Conservation (phyloP, 2,329 filamentous ascomycete genomes). For the Ophiostoma perfectum region DNA sequence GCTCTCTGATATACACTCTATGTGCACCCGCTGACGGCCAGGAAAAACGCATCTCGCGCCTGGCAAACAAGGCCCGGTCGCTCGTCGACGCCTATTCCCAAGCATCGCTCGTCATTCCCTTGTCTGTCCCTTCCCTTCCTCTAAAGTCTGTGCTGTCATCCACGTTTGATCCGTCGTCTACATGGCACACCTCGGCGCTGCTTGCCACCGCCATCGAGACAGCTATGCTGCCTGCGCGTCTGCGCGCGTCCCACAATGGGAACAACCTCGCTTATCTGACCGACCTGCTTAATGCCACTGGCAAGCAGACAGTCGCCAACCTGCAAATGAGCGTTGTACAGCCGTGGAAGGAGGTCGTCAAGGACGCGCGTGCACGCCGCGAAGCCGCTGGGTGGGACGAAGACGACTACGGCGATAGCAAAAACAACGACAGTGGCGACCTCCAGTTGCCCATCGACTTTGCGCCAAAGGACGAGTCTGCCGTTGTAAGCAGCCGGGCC, state of each 20-base stretch:
- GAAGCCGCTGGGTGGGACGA: constrained; percentile 26
- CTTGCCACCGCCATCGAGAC: constrained; percentile 73
- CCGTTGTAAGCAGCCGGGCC: constrained; percentile 11
- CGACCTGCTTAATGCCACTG: constrained; percentile 64
- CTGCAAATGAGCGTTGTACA: constrained; percentile 60
- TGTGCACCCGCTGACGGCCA: constrained; percentile 28
- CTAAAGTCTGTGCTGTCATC: constrained; percentile 22
- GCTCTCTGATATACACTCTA: background rate
- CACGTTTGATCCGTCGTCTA: constrained; percentile 56
- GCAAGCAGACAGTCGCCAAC: constrained; percentile 73
- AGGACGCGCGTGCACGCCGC: background rate
- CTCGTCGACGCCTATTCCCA: constrained; percentile 63
- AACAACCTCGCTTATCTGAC: constrained; percentile 54
- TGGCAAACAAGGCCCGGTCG: constrained; percentile 69
- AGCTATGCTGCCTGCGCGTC: constrained; percentile 67
- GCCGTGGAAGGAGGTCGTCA: constrained; percentile 28
- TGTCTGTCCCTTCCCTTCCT: constrained; percentile 57
- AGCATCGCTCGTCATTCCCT: constrained; percentile 71
- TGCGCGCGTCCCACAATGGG: constrained; percentile 45
- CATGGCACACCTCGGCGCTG: constrained; percentile 76
- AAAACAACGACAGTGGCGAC: constrained; percentile 22
- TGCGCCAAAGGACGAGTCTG: constrained; percentile 38
- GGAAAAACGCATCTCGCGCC: constrained; percentile 58
- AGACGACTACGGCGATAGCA: constrained; percentile 29
- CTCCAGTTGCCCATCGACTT: constrained; percentile 39